Conservation (phyloP, 176 grass and related monocot genomes). For the Hordeum marinum region DNA sequence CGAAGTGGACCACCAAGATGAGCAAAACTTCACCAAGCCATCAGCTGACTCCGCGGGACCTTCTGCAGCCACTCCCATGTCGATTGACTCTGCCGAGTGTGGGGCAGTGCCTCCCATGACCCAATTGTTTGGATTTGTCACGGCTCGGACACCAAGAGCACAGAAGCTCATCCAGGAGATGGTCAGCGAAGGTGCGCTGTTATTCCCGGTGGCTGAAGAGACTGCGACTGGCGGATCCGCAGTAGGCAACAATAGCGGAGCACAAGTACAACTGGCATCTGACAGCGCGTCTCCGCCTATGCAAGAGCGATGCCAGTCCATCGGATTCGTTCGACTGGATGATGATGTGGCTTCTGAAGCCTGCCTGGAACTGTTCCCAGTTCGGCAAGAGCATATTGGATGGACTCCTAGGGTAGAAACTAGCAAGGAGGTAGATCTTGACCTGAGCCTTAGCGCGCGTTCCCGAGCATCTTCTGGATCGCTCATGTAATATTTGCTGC, state of each 20-base stretch:
- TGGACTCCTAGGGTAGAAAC: not conserved
- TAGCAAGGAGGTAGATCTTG: constrained; percentile 27
- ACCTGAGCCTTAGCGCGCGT: constrained; percentile 27
- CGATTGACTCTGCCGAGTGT: not conserved
- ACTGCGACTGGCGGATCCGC: not conserved
- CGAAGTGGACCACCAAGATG: not conserved
- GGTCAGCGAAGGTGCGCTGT: constrained; percentile 30
- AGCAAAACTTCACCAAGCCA: not conserved
- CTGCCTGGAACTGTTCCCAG: constrained; percentile 60
- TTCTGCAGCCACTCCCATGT: not conserved
- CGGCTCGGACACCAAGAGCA: not conserved
- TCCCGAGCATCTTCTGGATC: not conserved
- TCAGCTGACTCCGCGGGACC: not conserved
- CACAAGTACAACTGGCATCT: not conserved
- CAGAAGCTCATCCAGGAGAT: constrained; percentile 44
- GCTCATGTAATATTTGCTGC: not conserved
- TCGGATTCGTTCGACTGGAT: constrained; percentile 1
- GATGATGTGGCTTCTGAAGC: not conserved
- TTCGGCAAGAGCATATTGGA: constrained; percentile 37
- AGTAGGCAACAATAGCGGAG: not conserved
- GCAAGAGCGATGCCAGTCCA: not conserved
- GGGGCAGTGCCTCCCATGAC: not conserved
- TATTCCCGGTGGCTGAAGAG: constrained; percentile 19
- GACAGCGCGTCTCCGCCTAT: not conserved
- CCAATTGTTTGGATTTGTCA: constrained; percentile 15